A percentile compares a stretch with the other conserved stretches of the same genome.
Evolutionary conservation across 2,329 filamentous ascomycete species (phyloP).

Genomic region (Colletotrichum kahawae): DNA sequence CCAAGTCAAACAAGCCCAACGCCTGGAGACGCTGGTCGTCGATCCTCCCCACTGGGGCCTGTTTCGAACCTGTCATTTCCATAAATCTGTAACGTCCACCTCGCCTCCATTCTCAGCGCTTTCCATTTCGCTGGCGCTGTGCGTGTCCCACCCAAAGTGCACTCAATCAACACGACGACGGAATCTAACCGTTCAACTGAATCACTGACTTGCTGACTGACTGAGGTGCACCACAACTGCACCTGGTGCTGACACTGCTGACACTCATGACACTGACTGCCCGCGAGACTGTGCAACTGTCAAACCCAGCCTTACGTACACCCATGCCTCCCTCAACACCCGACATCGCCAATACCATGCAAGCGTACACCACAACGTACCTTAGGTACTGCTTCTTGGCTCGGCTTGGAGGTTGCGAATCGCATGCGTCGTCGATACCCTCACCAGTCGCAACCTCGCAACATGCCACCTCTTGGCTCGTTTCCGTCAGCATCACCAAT

Average conservation of each 20-base stretch:
- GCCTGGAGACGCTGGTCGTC: constrained; percentile 6
- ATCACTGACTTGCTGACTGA: not conserved
- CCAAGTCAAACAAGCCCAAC: constrained; percentile 20
- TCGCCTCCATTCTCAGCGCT: not conserved
- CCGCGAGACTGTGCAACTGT: not conserved
- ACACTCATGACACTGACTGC: not conserved
- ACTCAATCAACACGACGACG: not conserved
- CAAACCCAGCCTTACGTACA: not conserved
- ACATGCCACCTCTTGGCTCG: not conserved
- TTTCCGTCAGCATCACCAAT: not conserved
- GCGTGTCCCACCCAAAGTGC: not conserved
- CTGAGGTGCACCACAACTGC: not conserved
- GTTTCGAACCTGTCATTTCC: constrained; percentile 18
- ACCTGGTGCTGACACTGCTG: not conserved
- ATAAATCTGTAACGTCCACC: constrained; percentile 22
- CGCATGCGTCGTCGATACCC: not conserved
- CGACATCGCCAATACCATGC: not conserved
- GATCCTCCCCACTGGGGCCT: constrained; percentile 13
- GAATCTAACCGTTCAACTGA: not conserved
- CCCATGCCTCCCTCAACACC: not conserved
- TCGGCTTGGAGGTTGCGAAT: not conserved
- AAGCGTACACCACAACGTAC: not conserved
- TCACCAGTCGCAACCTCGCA: not conserved
- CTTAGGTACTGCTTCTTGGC: not conserved
- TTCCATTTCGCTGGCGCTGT: not conserved